phyloP scores from a whole-genome alignment of 352 stramenopile genomes.

The Phytophthora meadii region DNA sequence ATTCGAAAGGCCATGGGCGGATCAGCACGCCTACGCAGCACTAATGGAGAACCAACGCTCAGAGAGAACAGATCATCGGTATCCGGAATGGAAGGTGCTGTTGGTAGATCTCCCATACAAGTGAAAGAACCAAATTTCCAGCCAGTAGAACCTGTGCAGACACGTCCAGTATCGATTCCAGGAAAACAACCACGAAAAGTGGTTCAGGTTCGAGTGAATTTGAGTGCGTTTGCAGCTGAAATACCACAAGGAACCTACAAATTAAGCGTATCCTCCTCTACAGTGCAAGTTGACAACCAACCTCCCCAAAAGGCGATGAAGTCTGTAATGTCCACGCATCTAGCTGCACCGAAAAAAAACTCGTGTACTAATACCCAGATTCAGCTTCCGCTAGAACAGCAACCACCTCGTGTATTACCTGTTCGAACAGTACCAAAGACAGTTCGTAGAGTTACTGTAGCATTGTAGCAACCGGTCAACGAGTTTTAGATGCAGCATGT shows the following conservation, averaged over 20 bases:
- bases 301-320: neutral
- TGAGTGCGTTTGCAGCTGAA: conserved; percentile 39
- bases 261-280: neutral
- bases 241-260: neutral
- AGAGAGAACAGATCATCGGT: neutral
- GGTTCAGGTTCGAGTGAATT: conserved; percentile 56
- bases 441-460: conserved; percentile 52
- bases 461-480: conserved; percentile 30
- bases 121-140: too few relatives aligned
- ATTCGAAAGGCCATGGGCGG: conserved; percentile 30
- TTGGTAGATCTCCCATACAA: too few relatives aligned
- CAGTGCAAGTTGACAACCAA: neutral
- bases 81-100: too few relatives aligned
- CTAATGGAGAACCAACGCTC: conserved; percentile 1
- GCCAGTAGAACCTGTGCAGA: neutral
- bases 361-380: neutral
- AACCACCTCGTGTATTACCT: conserved; percentile 10
- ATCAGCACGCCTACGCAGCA: conserved; percentile 9
- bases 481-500: neutral
- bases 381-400: conserved; percentile 3
- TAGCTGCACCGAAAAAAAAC: neutral
- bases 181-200: conserved; percentile 38
- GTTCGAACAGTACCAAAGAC: conserved; percentile 29
- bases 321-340: neutral
- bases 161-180: conserved; percentile 8